These are phyloP conservation scores for Spathaspora gorwiae DNA, from an alignment of 805 yeast genomes.

Conservation along the genomic window DNA sequence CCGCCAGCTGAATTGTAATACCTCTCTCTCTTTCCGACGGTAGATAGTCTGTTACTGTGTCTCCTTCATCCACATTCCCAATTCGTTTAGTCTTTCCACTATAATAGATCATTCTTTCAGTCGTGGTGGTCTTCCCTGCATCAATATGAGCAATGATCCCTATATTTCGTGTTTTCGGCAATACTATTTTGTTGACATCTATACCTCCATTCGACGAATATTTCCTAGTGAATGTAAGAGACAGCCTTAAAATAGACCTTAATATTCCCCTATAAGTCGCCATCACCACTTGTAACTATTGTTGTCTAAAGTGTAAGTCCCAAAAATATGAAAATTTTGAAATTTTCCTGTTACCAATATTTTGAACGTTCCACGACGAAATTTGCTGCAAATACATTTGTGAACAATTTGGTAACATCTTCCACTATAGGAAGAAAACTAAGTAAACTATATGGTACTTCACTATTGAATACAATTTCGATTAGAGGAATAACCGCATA, in stretches of 20 bases:
- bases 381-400: no score
- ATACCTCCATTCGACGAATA: neutral
- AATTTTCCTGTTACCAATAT: neutral
- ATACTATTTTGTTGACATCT: constrained; percentile 24
- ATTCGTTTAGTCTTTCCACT: constrained; percentile 75
- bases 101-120: constrained; percentile 91
- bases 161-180: constrained; percentile 62
- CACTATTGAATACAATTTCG: no score
- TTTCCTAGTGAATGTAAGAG: neutral
- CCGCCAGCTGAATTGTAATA: constrained; percentile 94
- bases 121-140: constrained; percentile 97
- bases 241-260: neutral
- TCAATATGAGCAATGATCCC: constrained; percentile 99
- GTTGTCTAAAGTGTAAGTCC: no score
- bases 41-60: constrained; percentile 88
- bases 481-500: no score
- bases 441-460: no score
- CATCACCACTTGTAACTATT: no score
- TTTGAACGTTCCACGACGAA: neutral
- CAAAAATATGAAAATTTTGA: neutral
- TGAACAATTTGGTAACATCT: no score
- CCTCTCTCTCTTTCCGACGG: constrained; percentile 91
- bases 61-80: constrained; percentile 95
- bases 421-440: no score
- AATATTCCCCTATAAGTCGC: neutral